These are phyloP conservation scores for Pelargonium nanum DNA, from an alignment of 345 rosid genomes.

Conservation along the genomic window DNA sequence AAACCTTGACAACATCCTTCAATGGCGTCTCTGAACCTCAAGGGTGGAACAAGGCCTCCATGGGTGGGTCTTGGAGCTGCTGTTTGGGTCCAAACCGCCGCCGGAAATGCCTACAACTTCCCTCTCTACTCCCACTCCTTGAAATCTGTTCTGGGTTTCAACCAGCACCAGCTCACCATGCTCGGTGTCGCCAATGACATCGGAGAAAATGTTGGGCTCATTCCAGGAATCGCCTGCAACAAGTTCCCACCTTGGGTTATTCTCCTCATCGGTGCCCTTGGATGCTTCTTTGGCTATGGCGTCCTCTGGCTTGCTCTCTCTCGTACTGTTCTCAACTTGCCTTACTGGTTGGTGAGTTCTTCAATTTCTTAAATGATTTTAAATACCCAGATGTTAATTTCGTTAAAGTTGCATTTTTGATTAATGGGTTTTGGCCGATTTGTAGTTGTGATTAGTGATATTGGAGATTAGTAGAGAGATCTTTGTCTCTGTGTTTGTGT, in stretches of 20 bases:
- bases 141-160: conserved; percentile 59
- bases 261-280: conserved; percentile 39
- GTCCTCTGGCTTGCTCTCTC: conserved; percentile 52
- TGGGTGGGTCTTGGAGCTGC: conserved; percentile 67
- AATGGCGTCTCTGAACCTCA: conserved; percentile 26
- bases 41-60: conserved; percentile 62
- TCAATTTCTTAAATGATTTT: neutral
- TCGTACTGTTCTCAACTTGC: conserved; percentile 33
- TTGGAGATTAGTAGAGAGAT: neutral
- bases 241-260: conserved; percentile 60
- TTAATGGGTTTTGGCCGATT: neutral
- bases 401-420: neutral
- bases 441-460: neutral
- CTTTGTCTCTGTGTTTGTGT: neutral
- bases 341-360: conserved; percentile 66
- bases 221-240: conserved; percentile 60
- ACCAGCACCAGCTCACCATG: conserved; percentile 57
- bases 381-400: neutral
- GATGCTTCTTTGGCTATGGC: conserved; percentile 56
- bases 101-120: conserved; percentile 57
- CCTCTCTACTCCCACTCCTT: conserved; percentile 63
- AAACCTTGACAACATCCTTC: neutral
- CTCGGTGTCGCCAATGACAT: conserved; percentile 66
- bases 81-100: conserved; percentile 56
- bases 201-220: conserved; percentile 55